Base-by-base conservation (phyloP, 2,329 filamentous ascomycete species). In the Fusarium sp. region DNA sequence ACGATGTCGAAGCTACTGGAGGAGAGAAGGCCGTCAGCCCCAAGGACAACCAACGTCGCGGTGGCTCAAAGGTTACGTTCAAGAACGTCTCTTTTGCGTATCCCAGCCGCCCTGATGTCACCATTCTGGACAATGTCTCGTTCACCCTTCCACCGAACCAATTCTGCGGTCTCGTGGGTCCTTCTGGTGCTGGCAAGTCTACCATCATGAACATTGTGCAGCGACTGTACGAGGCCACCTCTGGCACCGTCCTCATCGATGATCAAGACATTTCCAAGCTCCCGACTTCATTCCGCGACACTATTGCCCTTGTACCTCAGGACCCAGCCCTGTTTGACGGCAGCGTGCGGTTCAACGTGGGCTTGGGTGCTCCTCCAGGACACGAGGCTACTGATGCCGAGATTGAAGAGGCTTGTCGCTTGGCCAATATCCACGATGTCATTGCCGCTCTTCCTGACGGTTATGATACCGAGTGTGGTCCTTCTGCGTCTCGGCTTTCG, bases 401-500 rank as follows among this genome's bases (percentile, higher is more conserved):
- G 52, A 91, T 94, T 41, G 87, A 92, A 74, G 88, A 90, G 63
- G 92, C 92, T 0, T 94, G 92, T 78, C 87, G 87, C 61, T 82
- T 92, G 11, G 92, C 92, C 37, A 92, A 93, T 77, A 92, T 94
- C 70, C 92, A 94, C 80, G 91, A 94, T 30, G 90, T 89, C n/a
- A 92, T 94, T 72, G 82, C 84, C 48, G 82, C 85, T 0, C 83
- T 94, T 20, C 92, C 92, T 0, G 83, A 92, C 11, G 91, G 91
- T 1, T 94, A 94, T 78, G 83, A 92, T 23, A 93, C 92, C 0
- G 87, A 88, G 70, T 86, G 91, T 30, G 88, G 95, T 6, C 92
- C 93, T n/a, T 92, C 93, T 70, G 93, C 93, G 2, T 92, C 92
- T 0, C 88, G 92, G 20, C 82, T 97, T 4, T 95, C 93, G 0